Percentiles rank a stretch among this genome's conserved stretches.
These are phyloP conservation scores for Rugosomyces carneus DNA, from an alignment of 1,284 basidiomycete genomes.

Conservation along the genomic window DNA sequence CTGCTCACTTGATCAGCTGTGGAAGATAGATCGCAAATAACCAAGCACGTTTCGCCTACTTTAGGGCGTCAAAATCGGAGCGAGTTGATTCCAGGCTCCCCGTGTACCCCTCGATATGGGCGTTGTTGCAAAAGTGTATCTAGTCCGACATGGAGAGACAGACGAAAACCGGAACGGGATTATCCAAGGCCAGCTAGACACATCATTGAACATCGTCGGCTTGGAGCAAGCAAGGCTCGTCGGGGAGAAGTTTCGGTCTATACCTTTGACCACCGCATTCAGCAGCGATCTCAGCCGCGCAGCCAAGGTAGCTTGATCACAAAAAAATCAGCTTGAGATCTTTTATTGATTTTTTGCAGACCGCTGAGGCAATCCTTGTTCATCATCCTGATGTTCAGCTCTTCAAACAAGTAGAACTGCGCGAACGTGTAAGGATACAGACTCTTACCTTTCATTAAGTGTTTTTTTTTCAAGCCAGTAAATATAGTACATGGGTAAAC, in stretches of 20 bases:
- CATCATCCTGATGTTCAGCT: constrained; percentile 46
- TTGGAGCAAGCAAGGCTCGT: constrained; percentile 49
- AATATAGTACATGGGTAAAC: constrained; percentile 54
- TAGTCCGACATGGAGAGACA: constrained; percentile 75
- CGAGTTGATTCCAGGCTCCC: not conserved
- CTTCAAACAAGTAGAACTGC: constrained; percentile 38
- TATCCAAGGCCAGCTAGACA: constrained; percentile 70
- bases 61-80: not conserved
- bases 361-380: constrained; percentile 53
- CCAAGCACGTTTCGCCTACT: not conserved
- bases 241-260: constrained; percentile 43
- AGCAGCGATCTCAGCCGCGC: constrained; percentile 66
- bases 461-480: not conserved
- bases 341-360: constrained; percentile 34
- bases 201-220: constrained; percentile 53
- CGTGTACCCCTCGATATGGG: constrained; percentile 16
- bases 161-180: constrained; percentile 53
- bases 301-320: constrained; percentile 38
- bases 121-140: constrained; percentile 40
- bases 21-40: constrained; percentile 1
- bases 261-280: constrained; percentile 48
- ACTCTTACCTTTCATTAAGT: not conserved
- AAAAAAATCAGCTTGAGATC: not conserved
- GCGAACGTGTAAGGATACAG: constrained; percentile 52
- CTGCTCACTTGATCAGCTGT: not conserved